A percentile compares a stretch with the other conserved stretches of the same genome.
Evolutionary conservation across 768 basidiomycete species (phyloP).

Genomic region (Termitomyces sp.): DNA sequence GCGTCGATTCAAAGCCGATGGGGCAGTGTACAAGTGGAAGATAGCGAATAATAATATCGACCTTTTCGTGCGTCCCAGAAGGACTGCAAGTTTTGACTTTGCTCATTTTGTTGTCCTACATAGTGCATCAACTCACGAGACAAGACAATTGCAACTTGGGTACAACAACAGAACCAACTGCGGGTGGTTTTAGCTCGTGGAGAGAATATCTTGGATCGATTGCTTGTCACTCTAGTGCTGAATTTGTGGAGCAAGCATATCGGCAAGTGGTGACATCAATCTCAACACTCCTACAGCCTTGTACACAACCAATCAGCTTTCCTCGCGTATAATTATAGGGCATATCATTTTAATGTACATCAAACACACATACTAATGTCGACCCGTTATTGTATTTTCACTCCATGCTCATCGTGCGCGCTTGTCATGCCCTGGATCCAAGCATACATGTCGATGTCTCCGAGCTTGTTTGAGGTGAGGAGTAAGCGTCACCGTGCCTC

Average conservation of each 20-base stretch:
- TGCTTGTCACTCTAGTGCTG: slow-evolving; percentile 52
- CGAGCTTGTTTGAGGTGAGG: neutral
- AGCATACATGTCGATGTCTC: neutral
- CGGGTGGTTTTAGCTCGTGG: slow-evolving; percentile 41
- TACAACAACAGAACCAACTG: slow-evolving; percentile 32
- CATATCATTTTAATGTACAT: slow-evolving; percentile 2
- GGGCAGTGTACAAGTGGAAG: slow-evolving; percentile 58
- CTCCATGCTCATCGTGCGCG: neutral
- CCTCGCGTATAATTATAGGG: neutral
- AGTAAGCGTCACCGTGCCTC: slow-evolving; percentile 62
- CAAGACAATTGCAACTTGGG: slow-evolving; percentile 46
- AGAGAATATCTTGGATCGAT: slow-evolving; percentile 40
- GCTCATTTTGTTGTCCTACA: neutral
- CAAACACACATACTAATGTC: neutral
- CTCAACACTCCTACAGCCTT: neutral
- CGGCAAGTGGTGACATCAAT: slow-evolving; percentile 36
- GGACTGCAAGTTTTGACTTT: neutral
- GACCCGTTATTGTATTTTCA: neutral
- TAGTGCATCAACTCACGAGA: slow-evolving; percentile 51
- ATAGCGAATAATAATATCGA: slow-evolving; percentile 37
- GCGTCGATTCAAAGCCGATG: slow-evolving; percentile 48
- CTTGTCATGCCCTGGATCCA: neutral
- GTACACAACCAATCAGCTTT: neutral
- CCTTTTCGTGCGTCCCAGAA: slow-evolving; percentile 37
- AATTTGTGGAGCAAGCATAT: slow-evolving; percentile 46